Percentiles rank a stretch among this genome's conserved stretches.
Evolutionary conservation across 108 stramenopile genomes (phyloP).

Genomic region (Skeletonema potamos): DNA sequence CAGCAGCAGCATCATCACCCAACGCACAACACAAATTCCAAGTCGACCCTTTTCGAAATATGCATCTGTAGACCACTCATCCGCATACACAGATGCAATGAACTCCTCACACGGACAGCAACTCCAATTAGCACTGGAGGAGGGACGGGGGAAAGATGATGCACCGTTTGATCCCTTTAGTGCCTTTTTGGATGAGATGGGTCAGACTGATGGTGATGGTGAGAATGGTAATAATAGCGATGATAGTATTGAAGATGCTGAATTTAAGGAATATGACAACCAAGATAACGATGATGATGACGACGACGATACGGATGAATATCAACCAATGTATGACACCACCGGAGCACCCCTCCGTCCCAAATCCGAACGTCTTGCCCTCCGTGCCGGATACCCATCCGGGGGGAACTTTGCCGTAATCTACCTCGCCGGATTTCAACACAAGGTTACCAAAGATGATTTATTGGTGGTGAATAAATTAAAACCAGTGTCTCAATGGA

Average conservation of each 20-base stretch:
- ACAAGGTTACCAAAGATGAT: conserved; percentile 85
- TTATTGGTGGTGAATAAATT: conserved; percentile 79
- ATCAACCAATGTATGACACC: conserved; percentile 44
- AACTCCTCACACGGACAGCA: conserved; percentile 71
- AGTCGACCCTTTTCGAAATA: conserved; percentile 33
- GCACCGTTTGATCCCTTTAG: conserved; percentile 78
- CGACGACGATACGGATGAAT: conserved; percentile 45
- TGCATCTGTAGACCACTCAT: conserved; percentile 62
- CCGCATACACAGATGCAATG: conserved; percentile 70
- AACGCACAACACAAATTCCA: too few relatives aligned
- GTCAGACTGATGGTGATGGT: conserved; percentile 2
- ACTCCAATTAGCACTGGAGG: conserved; percentile 62
- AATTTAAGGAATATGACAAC: conserved; percentile 27
- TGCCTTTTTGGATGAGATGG: conserved; percentile 52
- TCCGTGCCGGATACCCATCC: conserved; percentile 73
- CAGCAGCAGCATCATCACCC: background rate
- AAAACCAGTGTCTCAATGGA: conserved; percentile 59
- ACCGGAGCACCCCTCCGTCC: conserved; percentile 62
- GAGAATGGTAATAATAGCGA: conserved; percentile 39
- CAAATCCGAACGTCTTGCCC: conserved; percentile 56
- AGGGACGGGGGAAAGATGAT: conserved; percentile 74
- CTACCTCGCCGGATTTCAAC: conserved; percentile 74
- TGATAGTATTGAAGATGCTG: conserved; percentile 16
- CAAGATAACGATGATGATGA: conserved; percentile 28
- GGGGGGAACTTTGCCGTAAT: conserved; percentile 81